phyloP scores from a whole-genome alignment of 495 filamentous ascomycete species.

The Aspergillus nanangensis region DNA sequence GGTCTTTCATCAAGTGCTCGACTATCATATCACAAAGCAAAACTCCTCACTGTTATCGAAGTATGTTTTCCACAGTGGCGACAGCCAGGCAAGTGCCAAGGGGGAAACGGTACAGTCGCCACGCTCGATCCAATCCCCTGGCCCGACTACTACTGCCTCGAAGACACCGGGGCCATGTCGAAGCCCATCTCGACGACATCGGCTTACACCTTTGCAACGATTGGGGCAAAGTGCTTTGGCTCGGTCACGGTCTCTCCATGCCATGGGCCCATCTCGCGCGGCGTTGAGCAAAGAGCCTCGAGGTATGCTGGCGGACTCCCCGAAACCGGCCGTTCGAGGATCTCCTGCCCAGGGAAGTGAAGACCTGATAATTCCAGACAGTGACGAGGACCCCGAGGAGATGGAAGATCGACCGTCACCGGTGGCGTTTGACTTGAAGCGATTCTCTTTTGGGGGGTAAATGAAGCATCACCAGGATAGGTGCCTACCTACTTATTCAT shows the following conservation, averaged over 20 bases:
- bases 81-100: neutral
- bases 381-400: slow-evolving; percentile 48
- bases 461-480: slow-evolving; percentile 4
- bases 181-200: slow-evolving; percentile 19
- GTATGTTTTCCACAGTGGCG: slow-evolving; percentile 24
- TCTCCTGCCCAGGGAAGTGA: slow-evolving; percentile 61
- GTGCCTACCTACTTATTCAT: too few species aligned
- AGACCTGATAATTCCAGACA: slow-evolving; percentile 67
- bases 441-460: slow-evolving; percentile 38
- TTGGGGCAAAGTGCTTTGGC: slow-evolving; percentile 42
- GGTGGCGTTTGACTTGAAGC: slow-evolving; percentile 44
- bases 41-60: slow-evolving; percentile 33
- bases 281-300: neutral
- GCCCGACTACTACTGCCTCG: too few species aligned
- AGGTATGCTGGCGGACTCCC: neutral
- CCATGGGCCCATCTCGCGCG: slow-evolving; percentile 15
- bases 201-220: slow-evolving; percentile 44
- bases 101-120: too few species aligned
- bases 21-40: slow-evolving; percentile 33
- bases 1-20: slow-evolving; percentile 28
- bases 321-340: neutral
- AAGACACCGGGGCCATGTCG: slow-evolving; percentile 3
- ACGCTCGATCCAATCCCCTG: too few species aligned
- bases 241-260: slow-evolving; percentile 35
- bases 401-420: slow-evolving; percentile 9